Evolutionary conservation across 495 filamentous ascomycete genomes (phyloP).

Genomic region (Neurospora africana): DNA sequence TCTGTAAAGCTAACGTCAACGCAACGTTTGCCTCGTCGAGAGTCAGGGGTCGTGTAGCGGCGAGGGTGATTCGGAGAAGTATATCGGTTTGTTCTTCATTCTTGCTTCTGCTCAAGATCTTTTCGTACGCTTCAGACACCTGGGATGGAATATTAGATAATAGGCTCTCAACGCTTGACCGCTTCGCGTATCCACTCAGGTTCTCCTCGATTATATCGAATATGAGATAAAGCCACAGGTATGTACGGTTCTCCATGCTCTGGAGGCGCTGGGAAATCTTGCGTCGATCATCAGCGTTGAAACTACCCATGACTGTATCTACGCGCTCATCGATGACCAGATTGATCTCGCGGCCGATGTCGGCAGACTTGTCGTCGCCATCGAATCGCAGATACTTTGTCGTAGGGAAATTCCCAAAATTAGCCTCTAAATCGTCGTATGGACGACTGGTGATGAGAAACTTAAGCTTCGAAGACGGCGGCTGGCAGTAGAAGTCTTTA

Average conservation of each 20-base stretch:
- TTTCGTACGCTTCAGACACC: conserved; percentile 27
- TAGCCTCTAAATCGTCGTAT: conserved; percentile 19
- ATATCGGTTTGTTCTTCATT: conserved; percentile 6
- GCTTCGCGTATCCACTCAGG: conserved; percentile 7
- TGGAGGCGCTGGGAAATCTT: conserved; percentile 20
- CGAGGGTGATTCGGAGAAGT: conserved; percentile 20
- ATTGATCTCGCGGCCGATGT: conserved; percentile 29
- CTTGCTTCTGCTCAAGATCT: conserved; percentile 10
- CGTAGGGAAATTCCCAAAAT: conserved; percentile 10
- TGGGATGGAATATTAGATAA: conserved; percentile 18
- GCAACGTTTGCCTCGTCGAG: conserved; percentile 15
- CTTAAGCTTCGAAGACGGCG: conserved; percentile 12
- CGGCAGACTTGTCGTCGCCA: conserved; percentile 19
- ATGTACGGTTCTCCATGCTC: conserved; percentile 32
- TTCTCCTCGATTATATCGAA: conserved; percentile 22
- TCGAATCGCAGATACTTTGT: conserved; percentile 18
- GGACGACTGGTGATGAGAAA: conserved; percentile 31
- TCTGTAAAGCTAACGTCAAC: conserved; percentile 6
- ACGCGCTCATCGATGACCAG: conserved; percentile 27
- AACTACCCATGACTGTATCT: conserved; percentile 5
- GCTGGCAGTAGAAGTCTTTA: conserved; percentile 12
- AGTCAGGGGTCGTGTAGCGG: conserved; percentile 18
- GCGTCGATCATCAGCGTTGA: conserved; percentile 3
- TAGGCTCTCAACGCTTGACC: conserved; percentile 11
- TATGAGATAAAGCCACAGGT: conserved; percentile 37